phyloP scores from a whole-genome alignment of 164 flowering plant genomes.

The Chimonanthus salicifolius region DNA sequence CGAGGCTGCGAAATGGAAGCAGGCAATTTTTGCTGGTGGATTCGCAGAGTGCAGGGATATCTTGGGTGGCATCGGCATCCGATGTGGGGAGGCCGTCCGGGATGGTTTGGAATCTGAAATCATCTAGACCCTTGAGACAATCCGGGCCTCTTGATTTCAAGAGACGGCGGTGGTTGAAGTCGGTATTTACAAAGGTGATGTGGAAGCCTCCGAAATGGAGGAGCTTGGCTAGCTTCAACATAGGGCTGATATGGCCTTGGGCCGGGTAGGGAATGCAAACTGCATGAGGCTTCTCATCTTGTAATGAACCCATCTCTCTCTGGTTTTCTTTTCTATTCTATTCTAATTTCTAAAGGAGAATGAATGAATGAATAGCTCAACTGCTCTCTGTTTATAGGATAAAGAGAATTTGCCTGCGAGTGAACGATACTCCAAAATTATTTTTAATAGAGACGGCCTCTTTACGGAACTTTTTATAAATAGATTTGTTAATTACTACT shows the following conservation, averaged over 20 bases:
- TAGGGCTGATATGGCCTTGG: constrained; percentile 6
- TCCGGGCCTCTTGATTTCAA: constrained; percentile 7
- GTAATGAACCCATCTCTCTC: background rate
- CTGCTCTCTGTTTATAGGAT: too few species aligned
- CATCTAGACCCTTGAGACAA: background rate
- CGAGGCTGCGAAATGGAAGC: constrained; percentile 24
- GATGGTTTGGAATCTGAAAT: constrained; percentile 27
- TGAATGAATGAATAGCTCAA: too few species aligned
- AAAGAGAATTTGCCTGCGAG: too few species aligned
- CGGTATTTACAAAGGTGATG: background rate
- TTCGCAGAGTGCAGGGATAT: constrained; percentile 23
- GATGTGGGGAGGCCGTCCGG: constrained; percentile 39
- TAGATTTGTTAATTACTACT: too few species aligned
- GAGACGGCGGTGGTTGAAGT: constrained; percentile 12
- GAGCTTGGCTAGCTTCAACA: constrained; percentile 12
- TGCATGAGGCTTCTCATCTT: constrained; percentile 16
- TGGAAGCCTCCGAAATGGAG: constrained; percentile 7
- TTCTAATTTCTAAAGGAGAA: too few species aligned
- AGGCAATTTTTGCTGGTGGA: constrained; percentile 18
- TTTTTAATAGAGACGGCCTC: too few species aligned
- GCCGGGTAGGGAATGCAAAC: constrained; percentile 21
- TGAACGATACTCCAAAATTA: too few species aligned
- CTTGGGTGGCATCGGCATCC: constrained; percentile 31
- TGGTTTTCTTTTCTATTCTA: background rate
- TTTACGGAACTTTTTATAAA: too few species aligned